Evolutionary conservation across 2,329 filamentous ascomycete species (phyloP).

Genomic region (Arthrobotrys musiformis): DNA sequence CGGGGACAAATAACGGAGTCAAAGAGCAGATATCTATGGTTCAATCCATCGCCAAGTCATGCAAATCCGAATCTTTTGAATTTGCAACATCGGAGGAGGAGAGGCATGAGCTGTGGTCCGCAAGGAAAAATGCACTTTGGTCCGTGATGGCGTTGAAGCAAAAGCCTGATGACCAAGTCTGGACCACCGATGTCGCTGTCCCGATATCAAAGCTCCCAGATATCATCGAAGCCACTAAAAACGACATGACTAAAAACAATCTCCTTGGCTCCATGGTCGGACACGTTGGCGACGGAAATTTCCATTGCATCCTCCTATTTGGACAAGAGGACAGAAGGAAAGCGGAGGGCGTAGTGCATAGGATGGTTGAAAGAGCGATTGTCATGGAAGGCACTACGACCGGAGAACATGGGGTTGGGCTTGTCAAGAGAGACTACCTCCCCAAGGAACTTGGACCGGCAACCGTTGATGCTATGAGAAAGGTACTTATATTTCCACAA

Average conservation of each 20-base stretch:
- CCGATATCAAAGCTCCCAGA: slow-evolving; percentile 77
- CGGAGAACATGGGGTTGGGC: slow-evolving; percentile 83
- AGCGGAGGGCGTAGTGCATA: slow-evolving; percentile 78
- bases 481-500: slow-evolving; percentile 67
- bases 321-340: slow-evolving; percentile 74
- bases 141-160: slow-evolving; percentile 74
- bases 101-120: slow-evolving; percentile 77
- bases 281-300: slow-evolving; percentile 81
- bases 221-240: slow-evolving; percentile 79
- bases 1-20: slow-evolving; percentile 75
- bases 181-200: slow-evolving; percentile 84
- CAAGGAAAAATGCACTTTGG: slow-evolving; percentile 79
- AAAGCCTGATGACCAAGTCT: slow-evolving; percentile 72
- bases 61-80: slow-evolving; percentile 73
- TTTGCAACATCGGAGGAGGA: slow-evolving; percentile 75
- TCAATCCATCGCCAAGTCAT: slow-evolving; percentile 70
- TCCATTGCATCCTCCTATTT: slow-evolving; percentile 75
- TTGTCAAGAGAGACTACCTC: slow-evolving; percentile 86
- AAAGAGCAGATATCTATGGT: slow-evolving; percentile 82
- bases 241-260: slow-evolving; percentile 69
- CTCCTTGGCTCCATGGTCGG: slow-evolving; percentile 74
- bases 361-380: slow-evolving; percentile 86
- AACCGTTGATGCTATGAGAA: slow-evolving; percentile 85
- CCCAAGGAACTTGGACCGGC: slow-evolving; percentile 78
- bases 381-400: slow-evolving; percentile 87